phyloP scores from a whole-genome alignment of 2,329 filamentous ascomycete species.

The Ceratocystis papillata region DNA sequence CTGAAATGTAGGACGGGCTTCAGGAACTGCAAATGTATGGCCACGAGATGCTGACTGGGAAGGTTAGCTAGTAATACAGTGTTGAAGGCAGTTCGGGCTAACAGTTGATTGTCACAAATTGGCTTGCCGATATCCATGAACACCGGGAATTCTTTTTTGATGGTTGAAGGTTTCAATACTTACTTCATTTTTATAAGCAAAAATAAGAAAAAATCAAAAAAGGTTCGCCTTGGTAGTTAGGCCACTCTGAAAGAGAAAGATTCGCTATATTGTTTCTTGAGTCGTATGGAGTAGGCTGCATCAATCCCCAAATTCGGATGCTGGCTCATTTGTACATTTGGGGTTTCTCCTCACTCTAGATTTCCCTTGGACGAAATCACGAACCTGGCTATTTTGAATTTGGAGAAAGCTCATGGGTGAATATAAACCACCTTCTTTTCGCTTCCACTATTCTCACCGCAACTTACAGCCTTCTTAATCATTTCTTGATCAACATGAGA shows the following conservation, averaged over 20 bases:
- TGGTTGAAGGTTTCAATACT: too few species aligned
- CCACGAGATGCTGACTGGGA: too few species aligned
- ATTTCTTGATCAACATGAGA: background rate
- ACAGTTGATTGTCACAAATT: too few species aligned
- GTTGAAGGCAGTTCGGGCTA: too few species aligned
- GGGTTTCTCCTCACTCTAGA: background rate
- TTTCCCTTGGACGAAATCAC: background rate
- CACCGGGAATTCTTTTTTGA: too few species aligned
- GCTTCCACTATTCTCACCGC: background rate
- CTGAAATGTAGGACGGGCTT: too few species aligned
- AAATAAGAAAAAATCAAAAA: too few species aligned
- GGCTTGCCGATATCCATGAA: too few species aligned
- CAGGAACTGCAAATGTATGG: too few species aligned
- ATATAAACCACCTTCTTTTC: background rate
- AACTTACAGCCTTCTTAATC: background rate
- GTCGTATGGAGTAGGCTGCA: background rate
- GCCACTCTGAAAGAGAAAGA: background rate
- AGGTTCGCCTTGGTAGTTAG: too few species aligned
- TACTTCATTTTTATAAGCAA: too few species aligned
- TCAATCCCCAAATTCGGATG: background rate
- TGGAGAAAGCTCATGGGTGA: background rate
- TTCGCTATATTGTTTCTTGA: background rate
- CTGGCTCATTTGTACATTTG: background rate
- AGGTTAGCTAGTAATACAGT: too few species aligned
- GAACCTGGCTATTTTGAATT: background rate